Base-by-base conservation (phyloP, 495 filamentous ascomycete genomes). In the Penicillium simplicissimum region DNA sequence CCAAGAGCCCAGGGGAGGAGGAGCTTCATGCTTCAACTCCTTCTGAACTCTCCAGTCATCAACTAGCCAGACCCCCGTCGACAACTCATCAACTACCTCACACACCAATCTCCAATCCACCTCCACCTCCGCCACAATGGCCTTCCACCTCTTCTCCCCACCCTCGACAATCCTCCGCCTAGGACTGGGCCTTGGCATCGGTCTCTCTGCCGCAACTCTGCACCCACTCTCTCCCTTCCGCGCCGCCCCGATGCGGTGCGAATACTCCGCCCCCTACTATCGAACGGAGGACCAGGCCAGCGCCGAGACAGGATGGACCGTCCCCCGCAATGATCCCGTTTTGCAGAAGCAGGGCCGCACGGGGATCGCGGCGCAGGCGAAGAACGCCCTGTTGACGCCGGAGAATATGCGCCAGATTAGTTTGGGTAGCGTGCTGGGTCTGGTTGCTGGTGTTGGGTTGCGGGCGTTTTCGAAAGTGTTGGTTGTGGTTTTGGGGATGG, bases 391-490 rank as follows among this genome's bases (percentile, higher is more conserved):
- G 25, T 48, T 81, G 40, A 79, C 69, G 21, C 66, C 84, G 0
- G 74, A 79, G 31, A 80, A 82, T 13, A 76, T 91, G 69, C 84
- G 81, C 60, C 87, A 93, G 78, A 76, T 92, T 55, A 90, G 87
- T 58, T 67, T 85, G 58, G 90, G 90, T 1, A 89, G 88, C 66
- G 76, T 92, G 14, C 64, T 88, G 35, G 90, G 91, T 4, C 78
- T 96, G 53, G 69, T 88, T 38, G 83, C 82, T 0, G 92, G 92
- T 3, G 69, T 94, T 19, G 80, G 89, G 7, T 80, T 96, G 56
- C 82, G 85, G 65, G 82, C 89, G 42, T 94, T 96, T 73, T 93
- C 89, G 47, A 84, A 83, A 67, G 87, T 85, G 5, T 71, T 96
- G 65, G 89, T 90, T 8, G 70, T 93, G 36, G 67, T 96, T 35